Base-by-base conservation (phyloP, 306 rosid genomes). In the Arachis hypogaea region DNA sequence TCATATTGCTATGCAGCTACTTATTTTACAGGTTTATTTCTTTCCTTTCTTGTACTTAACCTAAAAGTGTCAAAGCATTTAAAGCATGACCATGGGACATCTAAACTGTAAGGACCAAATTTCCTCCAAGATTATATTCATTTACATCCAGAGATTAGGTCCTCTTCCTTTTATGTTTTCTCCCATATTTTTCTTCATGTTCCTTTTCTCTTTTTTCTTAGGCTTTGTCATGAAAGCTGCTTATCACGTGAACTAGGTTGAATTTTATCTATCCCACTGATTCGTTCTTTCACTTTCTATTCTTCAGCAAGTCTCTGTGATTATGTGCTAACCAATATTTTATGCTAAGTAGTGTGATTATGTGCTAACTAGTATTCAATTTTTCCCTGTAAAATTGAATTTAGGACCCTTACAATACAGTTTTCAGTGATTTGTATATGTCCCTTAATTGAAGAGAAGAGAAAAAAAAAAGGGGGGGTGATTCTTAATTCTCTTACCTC, bases 1-100 rank as follows among this genome's bases (percentile, higher is more conserved):
- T 82, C 96, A 94, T 84, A 90, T 94, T 78, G 84, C 96, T 42
- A 80, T 85, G 89, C 96, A 94, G 84, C 93, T 94, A 71, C 99
- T 92, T 61, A 74, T 92, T 74, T 9, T 87, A 58, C 97, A 94
- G 99, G 99, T 94, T 84, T 58, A 66, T 68, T 80, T 82, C 76
- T 59, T 71, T 67, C 42, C 59, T 80, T 73, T 68, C 65, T 9
- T 82, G 29, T 46, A 11, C 72, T 68, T 50, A 61, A 45, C 67
- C 12, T 51, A 11, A 76, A 61, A 11, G 11, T 46, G 16, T 73
- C 43, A 28, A 62, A 33, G 38, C 38, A 33, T 33, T 33, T 33
- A 33, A 33, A 9, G 16, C 57, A 44, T 73, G 49, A 28, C 42
- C 59, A 46, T 30, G 55, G 36, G 59, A 59, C 64, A 68, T 69